Evolutionary conservation across 768 basidiomycete genomes (phyloP).

Genomic region (Hygrocybe punicea): DNA sequence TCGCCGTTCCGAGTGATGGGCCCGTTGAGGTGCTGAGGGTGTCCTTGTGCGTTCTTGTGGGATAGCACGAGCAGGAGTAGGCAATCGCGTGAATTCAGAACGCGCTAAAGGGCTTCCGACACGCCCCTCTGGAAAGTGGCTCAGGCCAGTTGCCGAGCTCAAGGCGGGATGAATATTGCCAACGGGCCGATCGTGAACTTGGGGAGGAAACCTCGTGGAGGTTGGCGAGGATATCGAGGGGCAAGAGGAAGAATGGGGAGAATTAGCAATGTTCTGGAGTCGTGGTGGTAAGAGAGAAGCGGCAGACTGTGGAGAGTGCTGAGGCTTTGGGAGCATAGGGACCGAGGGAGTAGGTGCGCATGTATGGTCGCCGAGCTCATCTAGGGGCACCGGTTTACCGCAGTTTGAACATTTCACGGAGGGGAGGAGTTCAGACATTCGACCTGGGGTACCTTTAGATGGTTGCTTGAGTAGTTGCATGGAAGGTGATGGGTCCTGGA

Average conservation of each 20-base stretch:
- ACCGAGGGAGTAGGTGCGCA: slow-evolving; percentile 54
- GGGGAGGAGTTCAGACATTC: slow-evolving; percentile 76
- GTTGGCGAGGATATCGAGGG: neutral
- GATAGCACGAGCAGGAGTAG: neutral
- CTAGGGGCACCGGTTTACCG: slow-evolving; percentile 62
- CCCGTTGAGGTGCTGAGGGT: neutral
- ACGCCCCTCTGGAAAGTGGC: neutral
- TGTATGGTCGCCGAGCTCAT: slow-evolving; percentile 72
- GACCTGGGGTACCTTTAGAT: slow-evolving; percentile 24
- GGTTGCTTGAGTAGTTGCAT: slow-evolving; percentile 3
- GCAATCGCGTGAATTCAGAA: neutral
- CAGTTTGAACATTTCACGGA: slow-evolving; percentile 85
- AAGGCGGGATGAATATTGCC: neutral
- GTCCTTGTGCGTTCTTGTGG: slow-evolving; percentile 1
- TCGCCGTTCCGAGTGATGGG: neutral
- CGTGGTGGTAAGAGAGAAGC: slow-evolving; percentile 49
- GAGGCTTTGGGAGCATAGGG: slow-evolving; percentile 39
- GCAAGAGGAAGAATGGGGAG: slow-evolving; percentile 16
- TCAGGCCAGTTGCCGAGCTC: neutral
- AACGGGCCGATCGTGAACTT: neutral
- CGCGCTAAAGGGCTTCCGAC: neutral
- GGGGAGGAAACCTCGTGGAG: neutral
- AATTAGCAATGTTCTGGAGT: slow-evolving; percentile 44
- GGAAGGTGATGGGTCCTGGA: neutral
- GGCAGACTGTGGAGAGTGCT: slow-evolving; percentile 40